Base-by-base conservation (phyloP, 2,329 filamentous ascomycete genomes). In the Microthyrium microscopicum region DNA sequence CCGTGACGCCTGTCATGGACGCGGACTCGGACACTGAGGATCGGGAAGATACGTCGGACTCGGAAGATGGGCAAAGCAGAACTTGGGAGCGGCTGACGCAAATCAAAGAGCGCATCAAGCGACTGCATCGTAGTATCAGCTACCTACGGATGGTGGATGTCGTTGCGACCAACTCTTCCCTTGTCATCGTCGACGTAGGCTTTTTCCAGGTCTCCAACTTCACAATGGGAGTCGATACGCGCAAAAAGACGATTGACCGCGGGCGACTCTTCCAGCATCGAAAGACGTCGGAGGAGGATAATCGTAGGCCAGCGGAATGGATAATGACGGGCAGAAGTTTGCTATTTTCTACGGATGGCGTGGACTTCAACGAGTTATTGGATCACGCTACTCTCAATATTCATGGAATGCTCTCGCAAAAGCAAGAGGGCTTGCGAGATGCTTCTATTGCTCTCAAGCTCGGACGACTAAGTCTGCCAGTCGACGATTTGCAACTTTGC, bases 81-180 rank as follows among this genome's bases (percentile, higher is more conserved):
- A 79, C 80, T 17, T 94, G 85, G 85, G 73, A 76, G 50, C 68
- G 70, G 38, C 62, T 95, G 40, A 89, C 73, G 8, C 68, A 70
- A 41, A 57, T 78, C 34, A 94, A 94, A 54, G 83, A 94, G 40
- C 71, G 68, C 44, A 73, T 94, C 46, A 94, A 95, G 60, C 70
- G 68, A 36, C 55, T 98, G 33, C 89, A 98, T 49, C 65, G 79
- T 37, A 80, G 82, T 45, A 78, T 98, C 42, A 72, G 81, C 43
- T 94, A 82, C 79, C 68, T 98, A 42, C 73, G 79, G 34, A 67
- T 93, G 66, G 74, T 95, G 13, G 89, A 98, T 56, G 61, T 98
- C 22, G 74, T 91, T 18, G 83, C 84, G 8, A 76, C 75, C 13
- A 82, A 85, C 47, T 80, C 82, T 1, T 75, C 76, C 5, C 50